These are phyloP conservation scores for Breynia disticha DNA, from an alignment of 441 rosid species.

Conservation along the genomic window DNA sequence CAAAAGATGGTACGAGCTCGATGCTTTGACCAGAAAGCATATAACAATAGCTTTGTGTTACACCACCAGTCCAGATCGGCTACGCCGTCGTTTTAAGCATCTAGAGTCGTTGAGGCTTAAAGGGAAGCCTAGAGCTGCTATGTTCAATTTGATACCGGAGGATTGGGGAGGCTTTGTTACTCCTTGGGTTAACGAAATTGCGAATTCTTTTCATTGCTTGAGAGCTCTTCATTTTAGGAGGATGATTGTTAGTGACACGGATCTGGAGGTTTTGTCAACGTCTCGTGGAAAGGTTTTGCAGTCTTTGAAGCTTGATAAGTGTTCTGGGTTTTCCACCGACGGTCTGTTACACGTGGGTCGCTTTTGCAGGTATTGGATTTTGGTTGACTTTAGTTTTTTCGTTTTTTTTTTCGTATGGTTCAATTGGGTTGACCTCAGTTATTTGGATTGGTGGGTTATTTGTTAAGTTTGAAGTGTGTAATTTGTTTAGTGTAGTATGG, in stretches of 20 bases:
- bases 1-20: conserved; percentile 60
- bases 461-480: no score
- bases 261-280: conserved; percentile 47
- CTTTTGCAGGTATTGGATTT: conserved; percentile 47
- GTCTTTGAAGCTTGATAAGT: conserved; percentile 65
- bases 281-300: conserved; percentile 39
- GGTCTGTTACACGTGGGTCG: conserved; percentile 59
- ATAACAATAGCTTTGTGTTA: conserved; percentile 78
- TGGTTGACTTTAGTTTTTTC: no score
- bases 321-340: conserved; percentile 75
- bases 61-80: conserved; percentile 55
- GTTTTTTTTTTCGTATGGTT: no score
- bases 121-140: conserved; percentile 83
- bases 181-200: conserved; percentile 62
- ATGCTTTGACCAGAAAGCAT: conserved; percentile 69
- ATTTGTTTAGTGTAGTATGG: no score
- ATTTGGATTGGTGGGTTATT: no score
- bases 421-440: no score
- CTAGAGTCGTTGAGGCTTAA: conserved; percentile 81
- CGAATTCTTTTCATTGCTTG: conserved; percentile 35
- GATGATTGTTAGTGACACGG: conserved; percentile 70
- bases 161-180: conserved; percentile 77
- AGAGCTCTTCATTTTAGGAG: conserved; percentile 61
- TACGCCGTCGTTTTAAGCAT: conserved; percentile 45
- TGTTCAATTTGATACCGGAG: conserved; percentile 81